phyloP scores from a whole-genome alignment of 2,329 filamentous ascomycete genomes.

The Colletotrichum sp. region DNA sequence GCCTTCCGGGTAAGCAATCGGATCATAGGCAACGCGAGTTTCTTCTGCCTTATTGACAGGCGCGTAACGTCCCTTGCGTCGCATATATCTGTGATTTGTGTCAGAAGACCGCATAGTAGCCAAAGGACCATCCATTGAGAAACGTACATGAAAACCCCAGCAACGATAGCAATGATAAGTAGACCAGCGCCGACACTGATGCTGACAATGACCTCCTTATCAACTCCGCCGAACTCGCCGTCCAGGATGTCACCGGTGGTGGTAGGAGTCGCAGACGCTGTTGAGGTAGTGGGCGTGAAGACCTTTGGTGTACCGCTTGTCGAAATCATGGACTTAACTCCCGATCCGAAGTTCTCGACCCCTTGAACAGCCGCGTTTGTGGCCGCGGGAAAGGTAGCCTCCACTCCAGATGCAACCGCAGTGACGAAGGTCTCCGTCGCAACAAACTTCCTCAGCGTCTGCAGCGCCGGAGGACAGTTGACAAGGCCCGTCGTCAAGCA shows the following conservation, averaged over 20 bases:
- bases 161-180: slow-evolving; percentile 36
- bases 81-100: neutral
- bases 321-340: neutral
- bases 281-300: neutral
- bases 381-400: slow-evolving; percentile 37
- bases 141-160: slow-evolving; percentile 22
- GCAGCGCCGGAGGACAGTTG: slow-evolving; percentile 56
- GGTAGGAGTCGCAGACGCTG: neutral
- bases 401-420: slow-evolving; percentile 39
- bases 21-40: neutral
- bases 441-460: slow-evolving; percentile 44
- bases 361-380: neutral
- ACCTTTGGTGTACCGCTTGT: neutral
- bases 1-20: neutral
- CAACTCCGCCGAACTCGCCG: slow-evolving; percentile 34
- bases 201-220: slow-evolving; percentile 52
- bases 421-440: slow-evolving; percentile 44
- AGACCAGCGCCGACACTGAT: slow-evolving; percentile 50
- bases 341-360: neutral
- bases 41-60: neutral
- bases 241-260: slow-evolving; percentile 20
- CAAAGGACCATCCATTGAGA: neutral
- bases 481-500: slow-evolving; percentile 46
- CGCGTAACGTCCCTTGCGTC: neutral
- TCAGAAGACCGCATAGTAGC: neutral